Base-by-base conservation (phyloP, 2,329 filamentous ascomycete species). In the Sporothrix euskadiensis region DNA sequence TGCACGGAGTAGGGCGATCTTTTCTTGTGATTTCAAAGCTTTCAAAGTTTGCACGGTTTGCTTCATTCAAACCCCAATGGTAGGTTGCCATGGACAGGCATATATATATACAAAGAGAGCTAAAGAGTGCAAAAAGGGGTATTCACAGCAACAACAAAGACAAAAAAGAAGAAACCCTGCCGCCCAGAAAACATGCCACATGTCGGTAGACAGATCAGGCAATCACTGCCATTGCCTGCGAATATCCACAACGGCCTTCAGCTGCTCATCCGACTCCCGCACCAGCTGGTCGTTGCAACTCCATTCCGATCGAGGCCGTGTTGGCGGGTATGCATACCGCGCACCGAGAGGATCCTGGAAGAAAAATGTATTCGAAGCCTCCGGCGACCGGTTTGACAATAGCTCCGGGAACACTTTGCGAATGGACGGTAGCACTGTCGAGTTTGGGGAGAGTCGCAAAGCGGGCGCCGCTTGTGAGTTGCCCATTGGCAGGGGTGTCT, bases 271-370 rank as follows among this genome's bases (percentile, higher is more conserved):
- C 4, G 65, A 73, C 59, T 76, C 75, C 3, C 73, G 57, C n/a
- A 56, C 47, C 49, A 76, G 66, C 47, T 76, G 76, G 44, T 76
- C 70, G 4, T 54, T 56, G n/a, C 73, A 74, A 52, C 71, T 72
- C 74, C 76, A 76, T 30, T 74, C 71, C 4, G 74, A 65, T 4
- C 30, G 61, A 9, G 61, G 47, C 59, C 65, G 73, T 4, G 32
- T 61, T 4, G 75, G 74, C 35, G 73, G 73, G 56, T 68, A 73
- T 3, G 61, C 39, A 9, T 75, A 75, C 4, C 52, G 65, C 19
- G 19, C 12, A 10, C 35, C 35, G 16, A 74, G 56, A 9, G 73
- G 59, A 4, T 76, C 73, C 10, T 74, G 71, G 9, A 71, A 61
- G 39, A 71, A 63, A 19, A 76, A 76, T 0, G 73, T 69, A 5